Percentiles rank a stretch among this genome's conserved stretches.
Evolutionary conservation across 176 grass and related monocot genomes (phyloP).

Genomic region (Raddia distichophylla): DNA sequence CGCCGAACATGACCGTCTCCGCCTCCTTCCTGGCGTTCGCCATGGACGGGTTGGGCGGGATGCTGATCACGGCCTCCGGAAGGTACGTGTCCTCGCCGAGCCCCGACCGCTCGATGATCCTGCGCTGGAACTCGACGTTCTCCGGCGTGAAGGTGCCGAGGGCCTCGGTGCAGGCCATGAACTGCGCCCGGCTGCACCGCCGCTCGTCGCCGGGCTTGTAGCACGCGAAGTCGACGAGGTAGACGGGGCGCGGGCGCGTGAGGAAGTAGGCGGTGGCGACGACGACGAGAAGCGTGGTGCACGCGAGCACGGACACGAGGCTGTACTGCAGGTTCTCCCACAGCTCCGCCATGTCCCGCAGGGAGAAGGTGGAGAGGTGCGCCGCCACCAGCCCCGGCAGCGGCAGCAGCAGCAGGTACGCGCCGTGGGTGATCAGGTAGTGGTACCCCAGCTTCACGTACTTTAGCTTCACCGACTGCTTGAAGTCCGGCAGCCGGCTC

Average conservation of each 20-base stretch:
- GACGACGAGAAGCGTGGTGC: slow-evolving; percentile 48
- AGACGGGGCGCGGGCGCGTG: slow-evolving; percentile 58
- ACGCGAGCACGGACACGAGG: slow-evolving; percentile 42
- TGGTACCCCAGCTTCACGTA: slow-evolving; percentile 86
- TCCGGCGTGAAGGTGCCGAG: slow-evolving; percentile 54
- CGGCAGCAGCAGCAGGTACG: slow-evolving; percentile 50
- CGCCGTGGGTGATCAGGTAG: slow-evolving; percentile 62
- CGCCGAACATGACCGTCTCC: slow-evolving; percentile 63
- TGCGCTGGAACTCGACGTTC: slow-evolving; percentile 71
- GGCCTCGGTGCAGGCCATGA: slow-evolving; percentile 55
- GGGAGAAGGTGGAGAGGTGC: slow-evolving; percentile 62
- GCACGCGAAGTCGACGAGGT: slow-evolving; percentile 73
- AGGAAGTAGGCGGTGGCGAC: slow-evolving; percentile 50
- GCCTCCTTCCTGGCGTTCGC: slow-evolving; percentile 48
- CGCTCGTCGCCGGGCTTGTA: slow-evolving; percentile 60
- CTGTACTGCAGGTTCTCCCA: slow-evolving; percentile 51
- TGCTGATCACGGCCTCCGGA: slow-evolving; percentile 51
- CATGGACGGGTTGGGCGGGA: slow-evolving; percentile 57
- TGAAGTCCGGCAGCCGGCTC: slow-evolving; percentile 49
- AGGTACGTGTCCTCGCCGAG: slow-evolving; percentile 65
- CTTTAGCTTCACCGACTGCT: slow-evolving; percentile 77
- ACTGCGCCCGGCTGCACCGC: slow-evolving; percentile 47
- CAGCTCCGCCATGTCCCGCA: slow-evolving; percentile 36
- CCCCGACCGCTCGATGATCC: slow-evolving; percentile 59
- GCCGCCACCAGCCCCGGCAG: slow-evolving; percentile 36